Base-by-base conservation (phyloP, 805 yeast genomes). In the Candida morakotiae region DNA sequence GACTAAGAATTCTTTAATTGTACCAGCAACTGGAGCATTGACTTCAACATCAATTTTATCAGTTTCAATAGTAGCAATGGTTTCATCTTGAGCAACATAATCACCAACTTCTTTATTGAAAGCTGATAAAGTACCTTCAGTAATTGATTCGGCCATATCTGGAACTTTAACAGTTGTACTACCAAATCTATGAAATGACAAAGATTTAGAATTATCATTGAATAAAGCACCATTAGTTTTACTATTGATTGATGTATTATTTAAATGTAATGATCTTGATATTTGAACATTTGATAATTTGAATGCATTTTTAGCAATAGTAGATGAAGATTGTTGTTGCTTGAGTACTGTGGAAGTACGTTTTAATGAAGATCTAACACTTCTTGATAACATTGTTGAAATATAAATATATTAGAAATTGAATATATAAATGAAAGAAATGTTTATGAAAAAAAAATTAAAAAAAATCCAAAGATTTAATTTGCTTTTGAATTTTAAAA, bases 11-110 rank as follows among this genome's bases (percentile, higher is more conserved):
- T 91, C 96, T 35, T 83, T 79, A 57, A 93, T 71, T 38, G 87
- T 87, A 69, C 98, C 98, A 32, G 91, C 62, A 37, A 87, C 75
- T 44, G 98, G 98, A 5, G 98, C 81, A 60, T 88, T 91, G 43
- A 93, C 98, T 60, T 91, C 95, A 36, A 93, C 94, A 56, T 93
- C 98, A 54, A 93, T 89, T 73, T 93, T 93, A 65, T 93, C 98
- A 34, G 98, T 93, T 71, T 93, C 98, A 52, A 93, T 91, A 47
- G 97, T 89, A 41, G 98, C 98, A 50, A 93, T 73, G 47, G 85
- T 79, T 68, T 91, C 98, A 63, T 91, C 98, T 49, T 69, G 78
- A 41, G 74, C 77, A 39, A 91, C 91, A 52, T 67, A 88, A 43
- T 91, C 98, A 48, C 98, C 98, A 44, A 88, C 87, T 44, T 77